Conservation (phyloP, 2,329 filamentous ascomycete genomes). For the Trichoderma pleuroti region DNA sequence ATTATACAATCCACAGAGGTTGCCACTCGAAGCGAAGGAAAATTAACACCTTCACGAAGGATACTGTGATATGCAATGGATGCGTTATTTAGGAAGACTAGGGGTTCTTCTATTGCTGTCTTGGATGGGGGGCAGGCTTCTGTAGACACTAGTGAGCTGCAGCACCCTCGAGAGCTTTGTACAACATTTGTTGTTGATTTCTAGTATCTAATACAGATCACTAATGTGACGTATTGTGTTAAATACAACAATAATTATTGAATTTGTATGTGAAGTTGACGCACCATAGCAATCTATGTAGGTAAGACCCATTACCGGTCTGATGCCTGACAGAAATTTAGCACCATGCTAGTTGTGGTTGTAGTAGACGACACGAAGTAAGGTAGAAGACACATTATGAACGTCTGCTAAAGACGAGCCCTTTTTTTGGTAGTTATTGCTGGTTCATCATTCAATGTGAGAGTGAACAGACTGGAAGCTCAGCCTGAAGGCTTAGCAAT, state of each 20-base stretch:
- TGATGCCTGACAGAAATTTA: neutral
- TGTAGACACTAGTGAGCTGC: no score
- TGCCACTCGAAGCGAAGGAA: neutral
- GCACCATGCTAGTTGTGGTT: no score
- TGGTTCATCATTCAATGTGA: no score
- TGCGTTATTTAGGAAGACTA: neutral
- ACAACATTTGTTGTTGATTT: no score
- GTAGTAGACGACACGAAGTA: no score
- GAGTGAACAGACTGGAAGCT: neutral
- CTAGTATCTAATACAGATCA: no score
- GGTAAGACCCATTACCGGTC: neutral
- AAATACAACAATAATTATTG: no score
- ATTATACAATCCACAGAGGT: neutral
- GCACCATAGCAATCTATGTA: neutral
- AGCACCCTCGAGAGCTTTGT: no score
- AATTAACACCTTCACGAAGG: neutral
- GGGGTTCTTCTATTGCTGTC: neutral
- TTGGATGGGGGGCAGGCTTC: no score
- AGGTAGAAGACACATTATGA: neutral
- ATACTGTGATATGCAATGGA: neutral
- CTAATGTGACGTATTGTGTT: no score
- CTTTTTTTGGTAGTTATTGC: neutral
- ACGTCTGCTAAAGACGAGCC: neutral
- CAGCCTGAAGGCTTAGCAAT: neutral
- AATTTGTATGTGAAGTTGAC: no score